Evolutionary conservation across 2,329 filamentous ascomycete genomes (phyloP), one percentile per base, ranked within the genome.

Genomic region (Fusarium oxysporum): DNA sequence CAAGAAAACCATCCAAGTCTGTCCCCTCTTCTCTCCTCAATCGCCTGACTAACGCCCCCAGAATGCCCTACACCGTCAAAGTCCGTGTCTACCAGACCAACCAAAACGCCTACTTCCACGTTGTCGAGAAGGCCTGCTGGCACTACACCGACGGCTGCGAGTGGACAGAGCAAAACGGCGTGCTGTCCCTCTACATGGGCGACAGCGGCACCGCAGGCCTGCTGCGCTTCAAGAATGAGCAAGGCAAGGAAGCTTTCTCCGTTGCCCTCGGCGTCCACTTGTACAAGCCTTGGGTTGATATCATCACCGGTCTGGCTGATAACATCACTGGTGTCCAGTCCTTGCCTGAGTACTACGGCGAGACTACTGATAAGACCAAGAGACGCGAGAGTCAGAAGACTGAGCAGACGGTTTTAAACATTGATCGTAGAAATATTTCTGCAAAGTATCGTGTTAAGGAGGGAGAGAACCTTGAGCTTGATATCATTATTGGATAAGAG

Each of bases 211-310:
- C 55, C 7, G 60, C 70, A 0, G 73, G 72, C 12, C 68, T 75
- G 43, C 67, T 75, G 9, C 73, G 73, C 38, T 75, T 75, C 63
- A 75, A 71, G 55, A 73, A 73, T 0, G 73, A 75, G 43, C 28
- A 75, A 10, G 64, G 64, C 53, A 75, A 69, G 23, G 73, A 75
- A 17, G 70, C 63, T 5, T 75, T 75, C 58, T 75, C 75, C 21
- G 44, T 75, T 19, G 72, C 63, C 6, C 4, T 75, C 6, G 73
- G 73, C 0, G 73, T 75, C 1, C 73, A 75, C 48, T 47, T 73
- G 58, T 71, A 73, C 57, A 75, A 75, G 73, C 72, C 70, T 3
- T 75, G 73, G 72, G 44, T 75, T 7, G 73, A 75, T 32, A 70
- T 38, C 14, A 38, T 75, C 8, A 73, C 73, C 3, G 73, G 70